Evolutionary conservation across 805 yeast species (phyloP), one percentile per base, ranked within the genome.

Genomic region (Millerozyma miso): DNA sequence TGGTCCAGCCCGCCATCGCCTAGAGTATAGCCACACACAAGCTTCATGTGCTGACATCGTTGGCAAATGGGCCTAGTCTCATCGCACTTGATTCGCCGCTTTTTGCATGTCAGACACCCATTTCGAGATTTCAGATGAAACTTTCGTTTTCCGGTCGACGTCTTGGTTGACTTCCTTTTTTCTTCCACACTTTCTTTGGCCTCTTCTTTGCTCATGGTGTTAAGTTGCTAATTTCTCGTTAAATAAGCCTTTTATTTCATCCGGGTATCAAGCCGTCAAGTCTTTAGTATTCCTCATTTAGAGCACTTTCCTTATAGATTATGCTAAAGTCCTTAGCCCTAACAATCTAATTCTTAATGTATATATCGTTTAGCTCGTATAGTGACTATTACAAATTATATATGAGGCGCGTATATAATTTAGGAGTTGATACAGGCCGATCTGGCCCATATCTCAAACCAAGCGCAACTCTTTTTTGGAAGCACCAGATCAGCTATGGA

Each of bases 11-110:
- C 29, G 31, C 33, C 33, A n/a, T 37, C 45, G 4, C 59, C 64
- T 7, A 48, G 36, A 3, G 57, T 33, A 54, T 85, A 89, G 2
- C 83, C 76, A 64, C 98, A 90, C 19, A 77, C 83, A 31, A 90
- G 70, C 17, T 85, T 83, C 80, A 90, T 78, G 47, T 88, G 82
- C 38, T 71, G 64, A 63, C 98, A 90, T 63, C 88, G 88, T 17
- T 69, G 68, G 61, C 98, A 90, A 5, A 69, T 59, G 1, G 97
- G 97, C 46, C 81, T 84, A 1, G 69, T 68, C 61, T 91, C 97
- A 59, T 90, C 97, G 70, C 98, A 90, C 59, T 90, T 90, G 33
- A 91, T 97, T 40, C 97, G 71, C 53, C 98, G 76, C 49, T 79
- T 76, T 58, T 90, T 90, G 65, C 98, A 90, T 2, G 95, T 86